phyloP scores from a whole-genome alignment of 257 asterid species.

The Capsicum baccatum region DNA sequence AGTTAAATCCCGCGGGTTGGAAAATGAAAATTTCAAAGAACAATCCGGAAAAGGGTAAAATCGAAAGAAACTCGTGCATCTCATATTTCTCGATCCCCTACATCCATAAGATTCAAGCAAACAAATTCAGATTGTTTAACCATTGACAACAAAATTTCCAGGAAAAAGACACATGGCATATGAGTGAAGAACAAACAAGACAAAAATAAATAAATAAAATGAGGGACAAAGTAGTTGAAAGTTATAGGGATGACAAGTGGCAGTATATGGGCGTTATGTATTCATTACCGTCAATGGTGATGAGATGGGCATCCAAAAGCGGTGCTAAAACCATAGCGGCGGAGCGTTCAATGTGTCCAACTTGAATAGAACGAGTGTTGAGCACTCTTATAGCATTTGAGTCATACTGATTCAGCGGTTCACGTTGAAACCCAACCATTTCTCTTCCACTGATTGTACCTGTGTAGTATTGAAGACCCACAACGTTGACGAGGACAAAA shows the following conservation, averaged over 20 bases:
- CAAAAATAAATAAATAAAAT: neutral
- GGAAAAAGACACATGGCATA: neutral
- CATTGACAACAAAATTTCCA: neutral
- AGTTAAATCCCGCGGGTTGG: neutral
- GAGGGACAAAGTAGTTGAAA: neutral
- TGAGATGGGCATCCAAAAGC: conserved; percentile 51
- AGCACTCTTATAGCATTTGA: conserved; percentile 69
- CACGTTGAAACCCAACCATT: conserved; percentile 72
- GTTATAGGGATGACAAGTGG: neutral
- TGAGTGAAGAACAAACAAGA: neutral
- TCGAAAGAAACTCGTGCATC: neutral
- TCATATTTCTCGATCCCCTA: neutral
- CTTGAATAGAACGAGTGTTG: conserved; percentile 60
- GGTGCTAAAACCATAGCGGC: conserved; percentile 72
- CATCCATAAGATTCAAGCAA: conserved; percentile 1
- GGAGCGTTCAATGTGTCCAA: conserved; percentile 67
- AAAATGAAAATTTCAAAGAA: neutral
- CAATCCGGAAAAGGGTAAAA: neutral
- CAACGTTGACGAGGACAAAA: conserved; percentile 46
- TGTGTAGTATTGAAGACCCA: conserved; percentile 49
- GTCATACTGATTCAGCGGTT: conserved; percentile 60
- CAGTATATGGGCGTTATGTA: neutral
- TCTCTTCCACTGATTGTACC: conserved; percentile 71
- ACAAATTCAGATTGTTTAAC: conserved; percentile 11
- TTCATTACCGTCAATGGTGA: conserved; percentile 59